A percentile compares a stretch with the other conserved stretches of the same genome.
These are phyloP conservation scores for Hypoxylon perforatum DNA, from an alignment of 495 filamentous ascomycete species.

Conservation along the genomic window DNA sequence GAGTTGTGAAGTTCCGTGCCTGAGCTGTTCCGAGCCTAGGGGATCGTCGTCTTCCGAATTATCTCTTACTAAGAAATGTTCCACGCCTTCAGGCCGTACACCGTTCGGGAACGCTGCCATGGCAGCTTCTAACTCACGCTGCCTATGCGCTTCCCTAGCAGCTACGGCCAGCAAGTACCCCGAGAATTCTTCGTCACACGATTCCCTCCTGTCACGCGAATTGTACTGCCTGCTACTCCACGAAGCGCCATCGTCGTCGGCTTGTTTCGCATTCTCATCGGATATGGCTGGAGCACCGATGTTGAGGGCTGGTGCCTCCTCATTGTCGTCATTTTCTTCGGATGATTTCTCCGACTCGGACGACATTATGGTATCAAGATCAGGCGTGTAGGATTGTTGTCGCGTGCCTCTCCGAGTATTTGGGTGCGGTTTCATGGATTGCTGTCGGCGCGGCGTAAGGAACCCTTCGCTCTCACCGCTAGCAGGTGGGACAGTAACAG, in stretches of 20 bases:
- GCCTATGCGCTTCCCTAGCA: conserved; percentile 77
- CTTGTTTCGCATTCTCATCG: conserved; percentile 21
- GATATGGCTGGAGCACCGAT: conserved; percentile 46
- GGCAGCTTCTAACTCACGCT: conserved; percentile 62
- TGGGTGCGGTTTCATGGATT: conserved; percentile 51
- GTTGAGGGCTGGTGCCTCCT: conserved; percentile 34
- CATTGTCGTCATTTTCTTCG: conserved; percentile 45
- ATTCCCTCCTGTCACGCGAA: conserved; percentile 61
- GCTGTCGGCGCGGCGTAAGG: conserved; percentile 45
- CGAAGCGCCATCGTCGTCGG: conserved; percentile 45
- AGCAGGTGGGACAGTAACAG: conserved; percentile 36
- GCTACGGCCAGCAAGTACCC: conserved; percentile 81
- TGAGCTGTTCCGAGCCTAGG: conserved; percentile 45
- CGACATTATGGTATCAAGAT: conserved; percentile 51
- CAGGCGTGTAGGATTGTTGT: conserved; percentile 53
- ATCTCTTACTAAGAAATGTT: conserved; percentile 66
- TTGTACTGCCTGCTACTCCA: conserved; percentile 52
- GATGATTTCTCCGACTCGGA: conserved; percentile 50
- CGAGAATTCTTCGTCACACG: conserved; percentile 75
- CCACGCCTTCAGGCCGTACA: conserved; percentile 59
- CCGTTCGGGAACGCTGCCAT: conserved; percentile 63
- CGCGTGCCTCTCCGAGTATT: conserved; percentile 54
- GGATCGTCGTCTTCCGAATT: conserved; percentile 58
- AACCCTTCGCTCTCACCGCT: conserved; percentile 33
- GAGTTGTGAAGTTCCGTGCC: conserved; percentile 49